Evolutionary conservation across 2,329 filamentous ascomycete species (phyloP).

Genomic region (Sporothrix inflata): DNA sequence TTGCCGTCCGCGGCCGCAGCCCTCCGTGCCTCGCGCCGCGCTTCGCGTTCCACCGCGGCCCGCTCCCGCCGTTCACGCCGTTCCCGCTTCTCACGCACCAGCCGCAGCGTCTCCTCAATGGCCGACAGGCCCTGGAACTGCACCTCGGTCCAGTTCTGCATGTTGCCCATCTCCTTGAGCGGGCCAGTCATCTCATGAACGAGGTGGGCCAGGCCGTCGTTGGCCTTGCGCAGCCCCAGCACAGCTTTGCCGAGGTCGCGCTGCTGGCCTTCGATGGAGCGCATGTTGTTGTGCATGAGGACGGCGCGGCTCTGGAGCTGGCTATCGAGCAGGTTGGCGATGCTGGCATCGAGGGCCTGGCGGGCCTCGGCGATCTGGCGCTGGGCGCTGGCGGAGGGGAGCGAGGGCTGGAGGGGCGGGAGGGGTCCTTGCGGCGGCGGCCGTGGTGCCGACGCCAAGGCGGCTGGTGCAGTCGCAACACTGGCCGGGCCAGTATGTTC

Average conservation of each 20-base stretch:
- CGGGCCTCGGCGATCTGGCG: conserved; percentile 60
- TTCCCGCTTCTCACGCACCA: conserved; percentile 48
- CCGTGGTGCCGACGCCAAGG: background rate
- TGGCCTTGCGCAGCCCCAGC: conserved; percentile 63
- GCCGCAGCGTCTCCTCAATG: conserved; percentile 65
- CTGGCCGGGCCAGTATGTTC: background rate
- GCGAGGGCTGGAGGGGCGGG: conserved; percentile 39
- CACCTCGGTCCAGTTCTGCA: conserved; percentile 88
- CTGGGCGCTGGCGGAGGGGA: conserved; percentile 49
- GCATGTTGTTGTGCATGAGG: conserved; percentile 70
- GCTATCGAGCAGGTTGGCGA: conserved; percentile 71
- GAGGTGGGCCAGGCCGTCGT: conserved; percentile 66
- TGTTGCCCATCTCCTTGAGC: conserved; percentile 77
- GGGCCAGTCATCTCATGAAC: conserved; percentile 64
- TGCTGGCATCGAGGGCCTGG: conserved; percentile 61
- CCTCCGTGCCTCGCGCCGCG: conserved; percentile 29
- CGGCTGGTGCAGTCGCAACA: conserved; percentile 15
- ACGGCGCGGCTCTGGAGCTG: conserved; percentile 69
- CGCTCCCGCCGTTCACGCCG: conserved; percentile 29
- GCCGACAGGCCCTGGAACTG: conserved; percentile 69
- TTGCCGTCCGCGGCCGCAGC: background rate
- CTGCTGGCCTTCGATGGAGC: conserved; percentile 69
- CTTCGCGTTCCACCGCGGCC: conserved; percentile 14
- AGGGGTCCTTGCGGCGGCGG: background rate
- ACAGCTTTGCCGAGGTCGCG: conserved; percentile 65